Evolutionary conservation across 306 rosid genomes (phyloP).

Genomic region (Corylus americana): DNA sequence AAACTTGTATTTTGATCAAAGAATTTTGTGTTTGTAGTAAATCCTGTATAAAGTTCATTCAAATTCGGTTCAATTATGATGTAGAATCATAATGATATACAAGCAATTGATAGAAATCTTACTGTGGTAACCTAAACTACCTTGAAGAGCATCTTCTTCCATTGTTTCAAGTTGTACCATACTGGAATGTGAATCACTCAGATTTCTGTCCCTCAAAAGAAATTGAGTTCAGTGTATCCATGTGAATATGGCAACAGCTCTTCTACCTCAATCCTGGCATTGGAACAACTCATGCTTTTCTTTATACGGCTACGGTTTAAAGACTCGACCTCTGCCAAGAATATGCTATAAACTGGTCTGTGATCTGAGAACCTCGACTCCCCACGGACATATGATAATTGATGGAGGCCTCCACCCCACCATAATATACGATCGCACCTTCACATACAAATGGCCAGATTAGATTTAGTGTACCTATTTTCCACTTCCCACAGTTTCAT

Average conservation of each 20-base stretch:
- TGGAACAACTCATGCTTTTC: conserved; percentile 80
- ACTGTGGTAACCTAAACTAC: conserved; percentile 30
- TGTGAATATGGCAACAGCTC: conserved; percentile 71
- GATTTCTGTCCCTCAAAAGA: conserved; percentile 47
- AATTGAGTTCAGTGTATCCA: conserved; percentile 54
- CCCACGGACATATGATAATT: conserved; percentile 88
- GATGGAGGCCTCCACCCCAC: conserved; percentile 86
- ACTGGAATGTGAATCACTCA: conserved; percentile 19
- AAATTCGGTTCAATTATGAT: background rate
- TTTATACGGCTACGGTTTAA: conserved; percentile 64
- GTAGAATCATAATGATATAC: background rate
- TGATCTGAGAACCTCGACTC: conserved; percentile 97
- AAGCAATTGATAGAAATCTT: conserved; percentile 20
- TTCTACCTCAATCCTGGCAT: conserved; percentile 89
- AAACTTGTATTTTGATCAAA: conserved; percentile 11
- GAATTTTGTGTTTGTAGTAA: conserved; percentile 18
- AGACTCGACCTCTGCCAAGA: conserved; percentile 82
- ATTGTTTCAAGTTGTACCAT: conserved; percentile 26
- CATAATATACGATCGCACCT: conserved; percentile 98
- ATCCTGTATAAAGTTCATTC: conserved; percentile 12
- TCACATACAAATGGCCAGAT: conserved; percentile 34
- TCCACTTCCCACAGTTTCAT: conserved; percentile 4
- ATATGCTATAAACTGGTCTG: conserved; percentile 83
- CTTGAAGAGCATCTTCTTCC: conserved; percentile 35
- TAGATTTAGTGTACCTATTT: conserved; percentile 7